These are phyloP conservation scores for Paraconiothyrium sp. DNA, from an alignment of 2,329 filamentous ascomycete species.

Conservation along the genomic window DNA sequence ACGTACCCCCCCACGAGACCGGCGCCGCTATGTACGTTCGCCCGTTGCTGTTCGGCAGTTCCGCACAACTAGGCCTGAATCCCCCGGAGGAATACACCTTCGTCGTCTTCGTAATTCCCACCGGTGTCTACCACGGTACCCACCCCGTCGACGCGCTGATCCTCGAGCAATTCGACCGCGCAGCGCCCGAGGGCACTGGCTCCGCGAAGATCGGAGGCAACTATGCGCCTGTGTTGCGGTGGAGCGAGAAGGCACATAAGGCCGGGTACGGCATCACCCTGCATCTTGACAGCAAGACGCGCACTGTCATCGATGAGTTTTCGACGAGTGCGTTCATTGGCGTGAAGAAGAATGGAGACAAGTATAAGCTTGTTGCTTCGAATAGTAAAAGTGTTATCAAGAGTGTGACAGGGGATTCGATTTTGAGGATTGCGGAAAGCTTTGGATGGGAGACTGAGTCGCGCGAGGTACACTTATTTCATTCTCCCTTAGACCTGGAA, in stretches of 20 bases:
- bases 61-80: constrained; percentile 84
- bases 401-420: constrained; percentile 82
- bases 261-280: constrained; percentile 94
- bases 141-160: constrained; percentile 88
- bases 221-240: constrained; percentile 89
- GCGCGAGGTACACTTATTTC: constrained; percentile 64
- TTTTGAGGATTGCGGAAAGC: constrained; percentile 76
- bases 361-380: constrained; percentile 82
- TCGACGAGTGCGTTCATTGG: constrained; percentile 94
- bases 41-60: constrained; percentile 86
- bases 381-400: constrained; percentile 89
- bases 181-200: constrained; percentile 90
- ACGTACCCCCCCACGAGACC: constrained; percentile 87
- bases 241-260: constrained; percentile 81
- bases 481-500: constrained; percentile 20
- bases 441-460: constrained; percentile 88
- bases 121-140: constrained; percentile 91
- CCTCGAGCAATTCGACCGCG: constrained; percentile 90
- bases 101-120: constrained; percentile 87
- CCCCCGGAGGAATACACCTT: constrained; percentile 94
- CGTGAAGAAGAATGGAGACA: constrained; percentile 68
- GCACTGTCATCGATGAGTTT: constrained; percentile 93
- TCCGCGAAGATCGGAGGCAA: constrained; percentile 96
- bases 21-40: constrained; percentile 94
- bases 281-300: constrained; percentile 85